Conservation (phyloP, 163 green algal genomes). For the Prototheca cutis region DNA sequence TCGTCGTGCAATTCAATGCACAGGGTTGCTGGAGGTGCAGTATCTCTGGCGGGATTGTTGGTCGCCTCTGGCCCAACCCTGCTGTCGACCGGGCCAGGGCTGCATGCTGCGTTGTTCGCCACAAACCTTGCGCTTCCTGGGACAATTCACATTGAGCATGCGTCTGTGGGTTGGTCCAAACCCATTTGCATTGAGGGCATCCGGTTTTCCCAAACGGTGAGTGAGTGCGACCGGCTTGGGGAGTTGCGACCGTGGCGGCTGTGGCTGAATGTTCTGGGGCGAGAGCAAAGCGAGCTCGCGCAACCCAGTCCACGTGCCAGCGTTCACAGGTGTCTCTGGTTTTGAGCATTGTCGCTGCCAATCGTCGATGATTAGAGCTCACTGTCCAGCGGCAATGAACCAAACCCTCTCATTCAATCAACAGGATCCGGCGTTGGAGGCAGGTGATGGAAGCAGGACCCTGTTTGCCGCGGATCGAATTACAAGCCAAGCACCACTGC, state of each 20-base stretch:
- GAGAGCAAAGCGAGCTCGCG: background rate
- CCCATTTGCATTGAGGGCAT: background rate
- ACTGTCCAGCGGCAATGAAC: too few species aligned
- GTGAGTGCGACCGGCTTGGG: too few species aligned
- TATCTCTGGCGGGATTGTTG: too few species aligned
- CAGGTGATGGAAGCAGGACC: too few species aligned
- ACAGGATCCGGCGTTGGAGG: too few species aligned
- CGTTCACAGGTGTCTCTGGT: too few species aligned
- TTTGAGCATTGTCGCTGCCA: too few species aligned
- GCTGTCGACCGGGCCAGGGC: background rate
- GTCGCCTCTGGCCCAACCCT: background rate
- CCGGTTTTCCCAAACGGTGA: background rate
- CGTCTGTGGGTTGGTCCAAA: background rate
- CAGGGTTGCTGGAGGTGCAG: too few species aligned
- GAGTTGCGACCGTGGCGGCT: background rate
- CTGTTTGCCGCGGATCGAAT: background rate
- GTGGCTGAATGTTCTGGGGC: background rate
- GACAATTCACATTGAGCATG: background rate
- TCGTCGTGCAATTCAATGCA: too few species aligned
- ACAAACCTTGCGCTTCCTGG: background rate
- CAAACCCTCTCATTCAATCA: too few species aligned
- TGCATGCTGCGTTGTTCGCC: background rate
- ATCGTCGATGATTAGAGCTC: too few species aligned
- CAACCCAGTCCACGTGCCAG: too few species aligned
- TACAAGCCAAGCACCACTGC: background rate